Conservation (phyloP, 2,329 filamentous ascomycete genomes). For the Bipolaris gigantea region DNA sequence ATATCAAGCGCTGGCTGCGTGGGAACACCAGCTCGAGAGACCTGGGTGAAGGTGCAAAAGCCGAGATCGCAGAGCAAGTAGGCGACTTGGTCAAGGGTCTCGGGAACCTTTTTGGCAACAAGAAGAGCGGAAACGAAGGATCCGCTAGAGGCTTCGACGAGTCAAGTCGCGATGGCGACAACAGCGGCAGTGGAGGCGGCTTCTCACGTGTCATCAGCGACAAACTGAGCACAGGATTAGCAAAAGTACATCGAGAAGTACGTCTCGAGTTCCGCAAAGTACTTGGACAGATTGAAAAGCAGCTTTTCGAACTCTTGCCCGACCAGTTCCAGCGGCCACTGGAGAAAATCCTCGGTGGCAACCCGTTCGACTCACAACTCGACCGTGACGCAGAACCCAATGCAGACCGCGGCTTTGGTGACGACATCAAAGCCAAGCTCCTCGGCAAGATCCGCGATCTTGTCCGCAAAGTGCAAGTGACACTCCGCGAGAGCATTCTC, state of each 20-base stretch:
- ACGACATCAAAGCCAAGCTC: slow-evolving; percentile 35
- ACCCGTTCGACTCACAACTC: slow-evolving; percentile 35
- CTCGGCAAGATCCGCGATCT: slow-evolving; percentile 31
- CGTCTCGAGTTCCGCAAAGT: slow-evolving; percentile 36
- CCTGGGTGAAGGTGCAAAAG: slow-evolving; percentile 34
- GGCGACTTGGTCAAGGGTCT: slow-evolving; percentile 34
- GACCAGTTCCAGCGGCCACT: slow-evolving; percentile 35
- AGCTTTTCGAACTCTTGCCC: slow-evolving; percentile 34
- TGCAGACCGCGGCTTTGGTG: slow-evolving; percentile 32
- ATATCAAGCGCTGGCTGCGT: slow-evolving; percentile 38
- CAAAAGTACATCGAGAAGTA: slow-evolving; percentile 35
- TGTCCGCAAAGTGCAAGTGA: slow-evolving; percentile 34
- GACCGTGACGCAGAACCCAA: slow-evolving; percentile 29
- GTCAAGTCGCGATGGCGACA: slow-evolving; percentile 13
- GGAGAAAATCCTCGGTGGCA: slow-evolving; percentile 35
- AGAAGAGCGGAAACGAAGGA: slow-evolving; percentile 25
- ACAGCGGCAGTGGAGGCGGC: slow-evolving; percentile 17
- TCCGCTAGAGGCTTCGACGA: slow-evolving; percentile 24
- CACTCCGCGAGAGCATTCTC: slow-evolving; percentile 33
- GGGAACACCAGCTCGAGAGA: slow-evolving; percentile 37
- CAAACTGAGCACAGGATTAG: slow-evolving; percentile 36
- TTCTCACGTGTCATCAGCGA: slow-evolving; percentile 35
- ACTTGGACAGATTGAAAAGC: slow-evolving; percentile 34
- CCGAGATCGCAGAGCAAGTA: slow-evolving; percentile 35
- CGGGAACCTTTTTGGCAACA: slow-evolving; percentile 27